Evolutionary conservation across 108 stramenopile genomes (phyloP).

Genomic region (Cyclostephanos tholiformis): DNA sequence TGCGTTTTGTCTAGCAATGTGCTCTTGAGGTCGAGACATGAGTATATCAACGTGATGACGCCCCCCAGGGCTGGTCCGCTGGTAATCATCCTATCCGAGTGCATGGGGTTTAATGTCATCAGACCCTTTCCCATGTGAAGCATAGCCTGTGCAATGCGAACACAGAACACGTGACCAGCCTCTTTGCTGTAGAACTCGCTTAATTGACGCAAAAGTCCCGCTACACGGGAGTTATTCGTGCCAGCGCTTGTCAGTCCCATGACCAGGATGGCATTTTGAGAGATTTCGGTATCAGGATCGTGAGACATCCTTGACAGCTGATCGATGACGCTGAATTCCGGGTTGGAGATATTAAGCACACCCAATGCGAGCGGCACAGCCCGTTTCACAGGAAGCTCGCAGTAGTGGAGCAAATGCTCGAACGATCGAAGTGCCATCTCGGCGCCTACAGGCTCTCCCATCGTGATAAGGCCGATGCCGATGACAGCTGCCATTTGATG

Average conservation of each 20-base stretch:
- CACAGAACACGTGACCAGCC: constrained; percentile 94
- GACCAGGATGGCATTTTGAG: constrained; percentile 94
- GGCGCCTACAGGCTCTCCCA: constrained; percentile 97
- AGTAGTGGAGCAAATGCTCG: constrained; percentile 99
- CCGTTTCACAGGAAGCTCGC: constrained; percentile 96
- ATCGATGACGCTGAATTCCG: constrained; percentile 97
- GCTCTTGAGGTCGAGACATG: constrained; percentile 91
- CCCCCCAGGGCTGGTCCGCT: constrained; percentile 90
- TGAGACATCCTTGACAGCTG: constrained; percentile 97
- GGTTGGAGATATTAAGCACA: constrained; percentile 92
- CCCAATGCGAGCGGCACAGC: constrained; percentile 97
- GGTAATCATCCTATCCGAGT: constrained; percentile 96
- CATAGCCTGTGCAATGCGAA: constrained; percentile 98
- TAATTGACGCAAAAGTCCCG: constrained; percentile 95
- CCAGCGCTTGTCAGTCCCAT: constrained; percentile 97
- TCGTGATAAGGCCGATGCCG: constrained; percentile 95
- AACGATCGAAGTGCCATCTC: constrained; percentile 98
- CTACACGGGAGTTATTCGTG: constrained; percentile 98
- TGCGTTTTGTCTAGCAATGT: constrained; percentile 97
- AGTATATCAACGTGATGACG: constrained; percentile 89
- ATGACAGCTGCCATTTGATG: constrained; percentile 95
- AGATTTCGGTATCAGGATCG: constrained; percentile 93
- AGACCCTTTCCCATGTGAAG: constrained; percentile 99
- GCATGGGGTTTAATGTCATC: constrained; percentile 93
- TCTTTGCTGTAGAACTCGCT: constrained; percentile 98